Base-by-base conservation (phyloP, 306 rosid genomes). In the Inga laurina region DNA sequence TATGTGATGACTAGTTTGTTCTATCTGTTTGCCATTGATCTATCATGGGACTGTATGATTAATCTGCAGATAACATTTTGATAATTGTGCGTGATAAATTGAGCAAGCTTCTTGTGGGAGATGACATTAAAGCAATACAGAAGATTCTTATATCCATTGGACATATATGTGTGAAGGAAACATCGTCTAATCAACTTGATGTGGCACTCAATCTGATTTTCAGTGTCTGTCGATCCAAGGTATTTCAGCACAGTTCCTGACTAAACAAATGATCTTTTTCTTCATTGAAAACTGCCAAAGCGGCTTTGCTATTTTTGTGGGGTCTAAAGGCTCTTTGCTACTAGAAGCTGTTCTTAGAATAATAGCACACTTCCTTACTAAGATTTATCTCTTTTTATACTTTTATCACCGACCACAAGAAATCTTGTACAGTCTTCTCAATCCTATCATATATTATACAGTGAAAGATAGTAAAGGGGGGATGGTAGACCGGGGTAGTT, bases 211-310 rank as follows among this genome's bases (percentile, higher is more conserved):
- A 88, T 68, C 86, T 95, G 78, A 87, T 90, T 82, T 91, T 93
- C 87, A 86, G 95, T 82, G 92, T 93, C 70, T 81, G 90, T 83
- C 92, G 96, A 52, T 92, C 96, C 59, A 95, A 95, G 99, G 99
- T 95, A 83, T 37, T 87, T 64, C 67, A 54, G 34, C 66, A 3
- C 34, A 59, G 34, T 59, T 59, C 66, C 66, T 59, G 16, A 22
- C 7, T 10, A 9, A 59, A 59, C 34, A 59, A 10, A 22, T 59
- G 14, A 22, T 59, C 0, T 0, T 22, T 59, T 16, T 2, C 45
- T 27, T 24, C 18, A n/a, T 21, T 41, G 11, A 34, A 70, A n/a
- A 43, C 19, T 14, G 19, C 52, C 75, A 70, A 70, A 41, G 52
- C 18, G 10, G 19, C 9, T 64, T 30, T 13, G 65, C 30, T 22